Evolutionary conservation across 257 asterid genomes (phyloP).

Genomic region (Capsicum baccatum): DNA sequence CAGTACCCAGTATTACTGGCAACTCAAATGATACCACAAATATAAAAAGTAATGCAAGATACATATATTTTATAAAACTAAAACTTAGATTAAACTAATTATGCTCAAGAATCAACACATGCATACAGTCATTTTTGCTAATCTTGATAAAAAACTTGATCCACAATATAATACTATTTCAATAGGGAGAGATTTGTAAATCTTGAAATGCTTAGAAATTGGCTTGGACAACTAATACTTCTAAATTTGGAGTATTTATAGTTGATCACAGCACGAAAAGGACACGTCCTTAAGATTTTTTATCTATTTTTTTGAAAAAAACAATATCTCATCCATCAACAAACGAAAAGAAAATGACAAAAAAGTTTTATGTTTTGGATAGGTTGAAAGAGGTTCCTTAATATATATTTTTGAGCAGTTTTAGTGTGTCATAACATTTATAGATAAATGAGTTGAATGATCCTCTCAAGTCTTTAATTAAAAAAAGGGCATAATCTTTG

Average conservation of each 20-base stretch:
- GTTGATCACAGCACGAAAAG: background rate
- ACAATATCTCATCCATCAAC: no score
- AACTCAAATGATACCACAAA: background rate
- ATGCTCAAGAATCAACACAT: background rate
- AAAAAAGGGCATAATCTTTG: background rate
- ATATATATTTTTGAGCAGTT: background rate
- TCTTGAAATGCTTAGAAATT: background rate
- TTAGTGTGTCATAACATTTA: background rate
- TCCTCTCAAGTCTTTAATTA: no score
- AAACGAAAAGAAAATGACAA: no score
- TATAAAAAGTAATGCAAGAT: background rate
- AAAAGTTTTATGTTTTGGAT: background rate
- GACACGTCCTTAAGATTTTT: background rate
- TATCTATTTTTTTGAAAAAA: no score
- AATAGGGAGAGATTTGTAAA: background rate
- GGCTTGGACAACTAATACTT: background rate
- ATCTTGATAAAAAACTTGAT: background rate
- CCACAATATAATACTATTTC: background rate
- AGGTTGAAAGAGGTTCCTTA: background rate
- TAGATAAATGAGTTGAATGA: no score
- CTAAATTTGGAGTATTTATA: slow-evolving; percentile 1
- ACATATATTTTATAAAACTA: background rate
- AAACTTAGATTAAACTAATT: background rate
- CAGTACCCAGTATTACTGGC: background rate
- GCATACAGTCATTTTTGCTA: slow-evolving; percentile 3